Evolutionary conservation across 1,284 basidiomycete genomes (phyloP).

Genomic region (Bondarzewia mesenterica): DNA sequence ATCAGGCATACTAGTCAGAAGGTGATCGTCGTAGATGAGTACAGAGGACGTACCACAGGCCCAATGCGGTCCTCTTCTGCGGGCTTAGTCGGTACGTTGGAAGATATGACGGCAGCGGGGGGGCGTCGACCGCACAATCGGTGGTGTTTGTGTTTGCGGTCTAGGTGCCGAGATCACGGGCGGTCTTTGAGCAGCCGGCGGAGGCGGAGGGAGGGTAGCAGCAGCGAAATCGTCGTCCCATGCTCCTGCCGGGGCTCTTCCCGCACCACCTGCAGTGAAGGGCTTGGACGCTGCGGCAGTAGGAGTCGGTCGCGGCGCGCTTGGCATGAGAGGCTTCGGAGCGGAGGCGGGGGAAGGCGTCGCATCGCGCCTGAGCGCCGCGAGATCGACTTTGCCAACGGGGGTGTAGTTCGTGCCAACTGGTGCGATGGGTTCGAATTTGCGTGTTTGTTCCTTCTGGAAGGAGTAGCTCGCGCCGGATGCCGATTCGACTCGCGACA

Average conservation of each 20-base stretch:
- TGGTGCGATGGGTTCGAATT: conserved; percentile 62
- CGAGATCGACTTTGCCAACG: conserved; percentile 63
- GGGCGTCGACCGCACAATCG: conserved; percentile 17
- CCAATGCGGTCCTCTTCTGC: conserved; percentile 73
- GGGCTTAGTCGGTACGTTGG: conserved; percentile 60
- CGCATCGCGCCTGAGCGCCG: conserved; percentile 40
- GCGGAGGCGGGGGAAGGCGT: conserved; percentile 27
- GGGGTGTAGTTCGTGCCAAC: conserved; percentile 70
- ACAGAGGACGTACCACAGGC: conserved; percentile 35
- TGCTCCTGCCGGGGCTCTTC: conserved; percentile 38
- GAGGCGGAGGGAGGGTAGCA: conserved; percentile 30
- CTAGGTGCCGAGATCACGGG: conserved; percentile 21
- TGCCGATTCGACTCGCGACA: conserved; percentile 83
- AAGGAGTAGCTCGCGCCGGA: conserved; percentile 89
- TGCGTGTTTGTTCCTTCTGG: conserved; percentile 59
- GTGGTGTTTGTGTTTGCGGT: neutral
- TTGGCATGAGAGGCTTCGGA: conserved; percentile 32
- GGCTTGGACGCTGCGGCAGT: conserved; percentile 25
- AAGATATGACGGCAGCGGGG: conserved; percentile 36
- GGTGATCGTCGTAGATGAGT: neutral
- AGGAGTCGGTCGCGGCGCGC: conserved; percentile 27
- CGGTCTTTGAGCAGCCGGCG: conserved; percentile 43
- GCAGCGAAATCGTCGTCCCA: conserved; percentile 47
- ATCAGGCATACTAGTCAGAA: neutral
- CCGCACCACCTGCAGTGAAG: conserved; percentile 4